Evolutionary conservation across 2,329 filamentous ascomycete genomes (phyloP), one percentile per base, ranked within the genome.

Genomic region (Xylariaceae sp.): DNA sequence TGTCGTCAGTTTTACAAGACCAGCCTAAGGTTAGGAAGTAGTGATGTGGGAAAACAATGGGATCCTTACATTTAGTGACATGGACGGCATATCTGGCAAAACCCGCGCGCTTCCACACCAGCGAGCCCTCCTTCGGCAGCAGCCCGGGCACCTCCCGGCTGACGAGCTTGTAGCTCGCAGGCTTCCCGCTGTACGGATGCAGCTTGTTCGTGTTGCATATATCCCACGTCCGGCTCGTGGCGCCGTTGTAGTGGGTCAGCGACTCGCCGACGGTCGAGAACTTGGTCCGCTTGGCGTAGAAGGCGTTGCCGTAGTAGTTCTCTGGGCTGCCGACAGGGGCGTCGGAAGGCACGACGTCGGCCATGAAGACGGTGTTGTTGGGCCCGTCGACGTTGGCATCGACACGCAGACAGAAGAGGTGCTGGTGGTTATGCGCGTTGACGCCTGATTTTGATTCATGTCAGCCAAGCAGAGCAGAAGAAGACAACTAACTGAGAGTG

Each of bases 381-480:
- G 82, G 77, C 0, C 89, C 89, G 57, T 95, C 89, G 39, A 96
- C 76, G 56, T 90, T 92, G 21, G 88, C 78, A 59, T 96, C 85
- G 30, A 95, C 70, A 29, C 89, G 85, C 30, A 96, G 69, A 59
- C 88, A 95, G 76, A 96, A 96, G 21, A 96, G 74, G 62, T 96
- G 89, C 64, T 96, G 88, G 63, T 96, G 89, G 67, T 95, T 95
- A 67, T 95, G 89, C 0, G 89, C 89, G 56, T 95, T 94, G 56
- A 95, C 88, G 28, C 86, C 71, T 54, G 21, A 34, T 24, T 24
- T 24, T 24, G 21, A 7, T 24, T 24, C 11, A 11, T 24, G 21
- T 24, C 11, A 24, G 21, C 21, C 11, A 24, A n/a, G n/a, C n/a
- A n/a, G n/a, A n/a, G n/a, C n/a, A n/a, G n/a, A n/a, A n/a, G n/a